Conservation (phyloP, 2,329 filamentous ascomycete genomes). For the Fusarium odoratissimum region DNA sequence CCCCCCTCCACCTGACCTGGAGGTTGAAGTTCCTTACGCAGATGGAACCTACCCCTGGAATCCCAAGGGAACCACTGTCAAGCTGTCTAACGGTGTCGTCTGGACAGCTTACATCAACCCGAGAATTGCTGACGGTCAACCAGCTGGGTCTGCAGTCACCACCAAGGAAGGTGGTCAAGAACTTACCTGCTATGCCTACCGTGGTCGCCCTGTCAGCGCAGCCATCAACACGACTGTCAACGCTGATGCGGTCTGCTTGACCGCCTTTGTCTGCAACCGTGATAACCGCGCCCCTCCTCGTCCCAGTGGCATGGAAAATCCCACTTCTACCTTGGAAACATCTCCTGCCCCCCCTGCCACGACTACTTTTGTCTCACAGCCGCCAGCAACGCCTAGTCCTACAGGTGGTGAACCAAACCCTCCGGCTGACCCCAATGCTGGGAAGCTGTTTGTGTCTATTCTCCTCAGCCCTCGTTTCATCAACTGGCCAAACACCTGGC, state of each 20-base stretch:
- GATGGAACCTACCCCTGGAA: slow-evolving; percentile 55
- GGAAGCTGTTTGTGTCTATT: slow-evolving; percentile 48
- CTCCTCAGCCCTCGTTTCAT: slow-evolving; percentile 54
- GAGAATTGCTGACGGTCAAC: slow-evolving; percentile 54
- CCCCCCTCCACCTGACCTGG: slow-evolving; percentile 53
- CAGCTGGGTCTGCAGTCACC: slow-evolving; percentile 54
- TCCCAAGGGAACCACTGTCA: slow-evolving; percentile 52
- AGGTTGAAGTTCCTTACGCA: slow-evolving; percentile 54
- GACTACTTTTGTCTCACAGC: slow-evolving; percentile 49
- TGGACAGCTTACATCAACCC: slow-evolving; percentile 58
- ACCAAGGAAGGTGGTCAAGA: slow-evolving; percentile 54
- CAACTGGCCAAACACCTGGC: slow-evolving; percentile 55
- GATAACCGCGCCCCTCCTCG: slow-evolving; percentile 49
- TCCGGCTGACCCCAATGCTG: slow-evolving; percentile 45
- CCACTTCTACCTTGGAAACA: slow-evolving; percentile 50
- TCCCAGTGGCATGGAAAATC: slow-evolving; percentile 51
- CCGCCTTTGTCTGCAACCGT: slow-evolving; percentile 57
- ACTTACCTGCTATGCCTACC: slow-evolving; percentile 57
- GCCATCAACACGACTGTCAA: slow-evolving; percentile 54
- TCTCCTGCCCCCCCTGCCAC: slow-evolving; percentile 49
- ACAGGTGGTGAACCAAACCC: slow-evolving; percentile 47
- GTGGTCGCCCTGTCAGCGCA: slow-evolving; percentile 53
- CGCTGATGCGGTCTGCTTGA: slow-evolving; percentile 53
- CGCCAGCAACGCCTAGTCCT: slow-evolving; percentile 41
- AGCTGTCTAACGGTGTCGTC: slow-evolving; percentile 53